Percentiles rank a stretch among this genome's conserved stretches.
These are phyloP conservation scores for Phlyctochytrium planicorne DNA, from an alignment of 192 early-diverging fungal genomes.

Conservation along the genomic window DNA sequence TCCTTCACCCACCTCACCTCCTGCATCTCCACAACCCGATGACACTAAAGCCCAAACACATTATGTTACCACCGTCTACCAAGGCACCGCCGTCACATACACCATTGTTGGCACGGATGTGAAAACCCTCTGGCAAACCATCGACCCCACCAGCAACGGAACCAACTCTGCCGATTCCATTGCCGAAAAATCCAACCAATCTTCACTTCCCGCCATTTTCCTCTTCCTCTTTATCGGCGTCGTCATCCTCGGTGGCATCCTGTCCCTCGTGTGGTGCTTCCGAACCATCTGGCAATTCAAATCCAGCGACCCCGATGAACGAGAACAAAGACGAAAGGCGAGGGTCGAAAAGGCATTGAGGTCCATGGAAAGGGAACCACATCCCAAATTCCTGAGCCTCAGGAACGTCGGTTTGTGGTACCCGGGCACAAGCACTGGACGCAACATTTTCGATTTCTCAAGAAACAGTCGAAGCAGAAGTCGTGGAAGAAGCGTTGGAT, in stretches of 20 bases:
- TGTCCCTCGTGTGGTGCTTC: constrained; percentile 1
- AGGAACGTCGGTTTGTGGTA: not conserved
- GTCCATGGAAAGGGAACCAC: not conserved
- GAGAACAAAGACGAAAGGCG: not conserved
- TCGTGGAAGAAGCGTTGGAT: no score
- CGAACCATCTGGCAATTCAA: not conserved
- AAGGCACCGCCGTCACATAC: not conserved
- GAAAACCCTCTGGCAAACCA: not conserved
- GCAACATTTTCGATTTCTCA: not conserved
- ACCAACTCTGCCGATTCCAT: not conserved
- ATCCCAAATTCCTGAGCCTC: no score
- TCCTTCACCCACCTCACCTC: no score
- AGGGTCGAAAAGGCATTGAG: not conserved
- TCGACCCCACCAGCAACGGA: not conserved
- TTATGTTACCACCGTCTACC: constrained; percentile 1
- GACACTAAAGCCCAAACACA: no score
- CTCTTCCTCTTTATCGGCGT: not conserved
- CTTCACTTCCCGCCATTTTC: not conserved
- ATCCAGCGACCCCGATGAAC: not conserved
- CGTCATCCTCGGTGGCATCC: not conserved
- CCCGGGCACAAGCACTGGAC: not conserved
- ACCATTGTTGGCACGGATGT: not conserved
- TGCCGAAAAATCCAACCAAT: no score
- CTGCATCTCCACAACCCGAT: no score
- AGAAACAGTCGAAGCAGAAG: not conserved